A percentile compares a stretch with the other conserved stretches of the same genome.
Evolutionary conservation across 805 yeast species (phyloP).

Genomic region (Saccharomycopsis sp.): DNA sequence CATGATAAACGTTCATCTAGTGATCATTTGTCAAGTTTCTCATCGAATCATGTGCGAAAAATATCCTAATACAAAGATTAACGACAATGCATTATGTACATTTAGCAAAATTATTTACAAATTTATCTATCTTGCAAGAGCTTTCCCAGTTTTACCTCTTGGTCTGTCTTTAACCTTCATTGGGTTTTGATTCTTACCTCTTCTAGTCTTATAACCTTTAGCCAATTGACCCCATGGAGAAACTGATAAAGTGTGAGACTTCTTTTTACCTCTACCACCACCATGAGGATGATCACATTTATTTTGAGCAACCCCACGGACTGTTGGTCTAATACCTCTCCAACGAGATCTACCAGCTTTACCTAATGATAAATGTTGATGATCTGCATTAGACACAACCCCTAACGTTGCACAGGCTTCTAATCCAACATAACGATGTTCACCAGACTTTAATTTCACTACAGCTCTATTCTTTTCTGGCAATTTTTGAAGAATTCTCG

Average conservation of each 20-base stretch:
- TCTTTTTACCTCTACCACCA: constrained; percentile 99
- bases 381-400: constrained; percentile 85
- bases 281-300: constrained; percentile 98
- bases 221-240: constrained; percentile 94
- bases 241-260: constrained; percentile 89
- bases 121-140: constrained; percentile 5
- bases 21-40: too few species aligned
- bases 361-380: constrained; percentile 83
- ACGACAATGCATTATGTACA: too few species aligned
- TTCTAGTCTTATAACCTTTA: constrained; percentile 92
- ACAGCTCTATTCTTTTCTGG: constrained; percentile 67
- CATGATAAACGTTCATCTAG: too few species aligned
- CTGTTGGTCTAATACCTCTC: constrained; percentile 89
- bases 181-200: constrained; percentile 78
- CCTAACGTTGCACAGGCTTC: constrained; percentile 94
- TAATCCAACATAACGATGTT: constrained; percentile 80
- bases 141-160: constrained; percentile 49
- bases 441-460: constrained; percentile 83
- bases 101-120: too few species aligned
- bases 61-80: too few species aligned
- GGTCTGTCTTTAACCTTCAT: constrained; percentile 89
- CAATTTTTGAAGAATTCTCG: constrained; percentile 73
- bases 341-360: constrained; percentile 95
- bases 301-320: constrained; percentile 98
- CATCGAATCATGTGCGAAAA: too few species aligned